Percentiles rank a stretch among this genome's conserved stretches.
Conservation (phyloP, 1,284 basidiomycete genomes). For the Marasmius oreades region DNA sequence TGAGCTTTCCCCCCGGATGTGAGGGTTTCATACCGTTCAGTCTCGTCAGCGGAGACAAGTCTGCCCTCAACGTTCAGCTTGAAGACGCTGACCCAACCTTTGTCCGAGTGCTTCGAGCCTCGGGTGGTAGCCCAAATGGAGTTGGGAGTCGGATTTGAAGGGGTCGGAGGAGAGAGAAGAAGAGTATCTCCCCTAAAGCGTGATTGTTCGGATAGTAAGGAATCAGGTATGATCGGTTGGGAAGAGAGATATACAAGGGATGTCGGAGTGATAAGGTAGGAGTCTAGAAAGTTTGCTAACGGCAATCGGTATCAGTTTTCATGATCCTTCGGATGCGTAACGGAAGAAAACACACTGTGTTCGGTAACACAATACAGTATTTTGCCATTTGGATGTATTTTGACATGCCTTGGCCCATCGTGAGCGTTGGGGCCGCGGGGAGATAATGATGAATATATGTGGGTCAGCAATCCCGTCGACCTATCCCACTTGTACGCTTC, state of each 20-base stretch:
- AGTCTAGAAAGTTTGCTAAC: constrained; percentile 42
- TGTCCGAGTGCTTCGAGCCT: constrained; percentile 28
- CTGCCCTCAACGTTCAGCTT: constrained; percentile 34
- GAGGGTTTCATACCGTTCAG: constrained; percentile 36
- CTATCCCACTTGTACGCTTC: constrained; percentile 37
- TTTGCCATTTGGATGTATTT: constrained; percentile 44
- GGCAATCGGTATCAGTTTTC: neutral
- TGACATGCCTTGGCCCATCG: constrained; percentile 47
- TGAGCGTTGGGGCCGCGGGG: constrained; percentile 31
- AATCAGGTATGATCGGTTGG: constrained; percentile 32
- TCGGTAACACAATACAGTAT: constrained; percentile 46
- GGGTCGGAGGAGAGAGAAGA: constrained; percentile 35
- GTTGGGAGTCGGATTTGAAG: constrained; percentile 29
- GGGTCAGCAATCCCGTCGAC: constrained; percentile 28
- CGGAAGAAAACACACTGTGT: constrained; percentile 33
- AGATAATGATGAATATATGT: constrained; percentile 33
- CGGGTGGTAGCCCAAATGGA: constrained; percentile 44
- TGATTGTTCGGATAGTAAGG: constrained; percentile 6
- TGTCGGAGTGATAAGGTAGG: constrained; percentile 33
- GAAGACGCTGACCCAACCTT: constrained; percentile 41
- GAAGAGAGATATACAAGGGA: constrained; percentile 33
- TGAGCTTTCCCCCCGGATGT: constrained; percentile 48
- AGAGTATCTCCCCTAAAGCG: constrained; percentile 45
- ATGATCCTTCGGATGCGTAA: neutral
- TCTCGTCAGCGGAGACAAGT: constrained; percentile 21